Conservation (phyloP, 495 filamentous ascomycete genomes). For the Aspergillus kassunensis region DNA sequence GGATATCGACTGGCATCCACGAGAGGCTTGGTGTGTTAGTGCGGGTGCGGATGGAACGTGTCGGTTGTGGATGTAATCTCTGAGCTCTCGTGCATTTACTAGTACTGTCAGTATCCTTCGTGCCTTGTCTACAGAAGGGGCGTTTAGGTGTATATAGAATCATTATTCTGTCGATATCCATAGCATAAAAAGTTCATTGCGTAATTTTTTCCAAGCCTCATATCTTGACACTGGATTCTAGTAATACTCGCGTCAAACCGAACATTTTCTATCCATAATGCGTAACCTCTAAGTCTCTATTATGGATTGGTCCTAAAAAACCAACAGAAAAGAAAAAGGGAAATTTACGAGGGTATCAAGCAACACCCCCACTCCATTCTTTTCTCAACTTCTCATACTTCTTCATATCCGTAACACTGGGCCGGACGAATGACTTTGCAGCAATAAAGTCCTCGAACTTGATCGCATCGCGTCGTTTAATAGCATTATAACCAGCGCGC, state of each 20-base stretch:
- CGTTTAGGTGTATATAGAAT: constrained; percentile 22
- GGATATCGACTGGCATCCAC: constrained; percentile 92
- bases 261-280: neutral
- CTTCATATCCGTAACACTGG: constrained; percentile 72
- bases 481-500: constrained; percentile 71
- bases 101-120: constrained; percentile 16
- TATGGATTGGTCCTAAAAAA: no score
- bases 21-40: constrained; percentile 88
- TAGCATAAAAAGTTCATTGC: constrained; percentile 7
- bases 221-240: no score
- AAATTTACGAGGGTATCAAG: constrained; percentile 12
- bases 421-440: constrained; percentile 66
- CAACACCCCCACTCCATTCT: constrained; percentile 43
- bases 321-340: no score
- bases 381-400: constrained; percentile 62
- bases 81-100: constrained; percentile 23
- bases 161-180: constrained; percentile 25
- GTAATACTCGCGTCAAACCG: neutral
- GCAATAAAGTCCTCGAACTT: constrained; percentile 70
- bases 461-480: constrained; percentile 60
- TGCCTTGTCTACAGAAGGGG: constrained; percentile 21
- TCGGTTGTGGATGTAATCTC: constrained; percentile 65
- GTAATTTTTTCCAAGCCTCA: no score
- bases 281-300: constrained; percentile 16
- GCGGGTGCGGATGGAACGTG: constrained; percentile 91